Percentiles rank a stretch among this genome's conserved stretches.
phyloP scores from a whole-genome alignment of 2,329 filamentous ascomycete species.

The Fusarium nodosum region DNA sequence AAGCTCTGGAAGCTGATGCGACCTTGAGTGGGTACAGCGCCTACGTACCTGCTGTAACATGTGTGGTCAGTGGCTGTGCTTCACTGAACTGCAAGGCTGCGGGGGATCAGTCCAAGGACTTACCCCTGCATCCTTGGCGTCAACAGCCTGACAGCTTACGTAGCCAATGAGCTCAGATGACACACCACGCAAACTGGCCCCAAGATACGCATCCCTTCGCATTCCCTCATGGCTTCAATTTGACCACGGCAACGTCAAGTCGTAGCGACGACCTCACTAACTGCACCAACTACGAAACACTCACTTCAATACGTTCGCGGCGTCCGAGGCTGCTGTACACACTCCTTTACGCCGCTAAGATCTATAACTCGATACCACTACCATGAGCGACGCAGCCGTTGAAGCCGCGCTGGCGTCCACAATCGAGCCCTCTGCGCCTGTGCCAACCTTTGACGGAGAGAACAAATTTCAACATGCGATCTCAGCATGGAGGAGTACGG shows the following conservation, averaged over 20 bases:
- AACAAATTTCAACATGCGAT: constrained; percentile 99
- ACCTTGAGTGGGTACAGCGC: constrained; percentile 21
- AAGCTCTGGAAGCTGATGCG: constrained; percentile 43
- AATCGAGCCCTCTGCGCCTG: constrained; percentile 46
- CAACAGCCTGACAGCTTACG: constrained; percentile 45
- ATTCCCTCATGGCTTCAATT: constrained; percentile 29
- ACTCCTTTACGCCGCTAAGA: constrained; percentile 35
- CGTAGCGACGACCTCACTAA: constrained; percentile 7
- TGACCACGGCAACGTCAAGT: constrained; percentile 31
- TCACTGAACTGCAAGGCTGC: constrained; percentile 48
- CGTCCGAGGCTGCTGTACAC: constrained; percentile 31
- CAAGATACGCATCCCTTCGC: constrained; percentile 44
- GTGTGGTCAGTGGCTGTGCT: constrained; percentile 31
- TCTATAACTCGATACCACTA: constrained; percentile 28
- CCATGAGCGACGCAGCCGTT: constrained; percentile 54
- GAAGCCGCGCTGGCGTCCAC: constrained; percentile 49
- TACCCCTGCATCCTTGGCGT: constrained; percentile 44
- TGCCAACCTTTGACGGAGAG: constrained; percentile 65
- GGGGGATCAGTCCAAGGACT: constrained; percentile 26
- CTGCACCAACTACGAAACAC: constrained; percentile 16
- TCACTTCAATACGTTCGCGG: constrained; percentile 12
- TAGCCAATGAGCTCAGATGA: constrained; percentile 43
- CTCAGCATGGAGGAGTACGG: constrained; percentile 91
- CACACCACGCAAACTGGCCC: constrained; percentile 43
- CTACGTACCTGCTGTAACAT: constrained; percentile 4